phyloP scores from a whole-genome alignment of 2,329 filamentous ascomycete species.

The Pseudogymnoascus sp. region DNA sequence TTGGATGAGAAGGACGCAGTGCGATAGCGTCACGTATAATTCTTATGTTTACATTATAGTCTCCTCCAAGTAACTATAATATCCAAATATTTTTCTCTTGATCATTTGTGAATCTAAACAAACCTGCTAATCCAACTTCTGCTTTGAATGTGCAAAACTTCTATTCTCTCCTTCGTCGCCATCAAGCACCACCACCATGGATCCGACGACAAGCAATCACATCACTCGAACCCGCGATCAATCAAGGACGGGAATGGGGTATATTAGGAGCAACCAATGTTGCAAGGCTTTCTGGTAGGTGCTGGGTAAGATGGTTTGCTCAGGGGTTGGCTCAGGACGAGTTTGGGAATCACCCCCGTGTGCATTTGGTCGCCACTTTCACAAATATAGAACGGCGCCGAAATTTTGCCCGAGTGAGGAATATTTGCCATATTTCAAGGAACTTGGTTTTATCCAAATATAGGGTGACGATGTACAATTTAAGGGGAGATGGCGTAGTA shows the following conservation, averaged over 20 bases:
- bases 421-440: not conserved
- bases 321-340: not conserved
- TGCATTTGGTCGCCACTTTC: not conserved
- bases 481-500: not conserved
- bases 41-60: slow-evolving; percentile 14
- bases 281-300: not conserved
- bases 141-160: too few relatives aligned
- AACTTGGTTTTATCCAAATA: not conserved
- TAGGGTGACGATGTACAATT: not conserved
- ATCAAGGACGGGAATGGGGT: slow-evolving; percentile 62
- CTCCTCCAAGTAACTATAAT: slow-evolving; percentile 17
- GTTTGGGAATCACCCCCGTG: not conserved
- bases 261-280: not conserved
- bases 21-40: not conserved
- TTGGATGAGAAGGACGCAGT: slow-evolving; percentile 22
- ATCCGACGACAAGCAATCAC: slow-evolving; percentile 53
- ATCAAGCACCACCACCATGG: slow-evolving; percentile 50
- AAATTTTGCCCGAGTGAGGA: not conserved
- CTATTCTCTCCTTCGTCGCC: slow-evolving; percentile 48
- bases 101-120: not conserved
- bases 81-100: slow-evolving; percentile 14
- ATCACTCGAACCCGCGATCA: slow-evolving; percentile 47
- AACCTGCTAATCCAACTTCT: too few relatives aligned
- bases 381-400: not conserved
- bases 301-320: not conserved